phyloP scores from a whole-genome alignment of 192 early-diverging fungal genomes.

The Mortierella alpina region DNA sequence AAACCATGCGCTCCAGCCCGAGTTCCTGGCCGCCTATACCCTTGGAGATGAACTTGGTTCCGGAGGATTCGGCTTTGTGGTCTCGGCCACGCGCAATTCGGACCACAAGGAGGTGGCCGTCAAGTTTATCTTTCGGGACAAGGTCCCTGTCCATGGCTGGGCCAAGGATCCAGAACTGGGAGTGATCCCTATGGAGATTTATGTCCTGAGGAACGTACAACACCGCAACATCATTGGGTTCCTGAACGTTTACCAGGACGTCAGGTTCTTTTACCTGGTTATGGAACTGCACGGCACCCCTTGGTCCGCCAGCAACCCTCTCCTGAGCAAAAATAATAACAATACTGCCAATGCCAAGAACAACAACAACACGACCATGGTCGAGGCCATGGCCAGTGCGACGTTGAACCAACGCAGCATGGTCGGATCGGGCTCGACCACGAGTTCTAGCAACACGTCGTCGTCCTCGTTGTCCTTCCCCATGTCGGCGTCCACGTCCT shows the following conservation, averaged over 20 bases:
- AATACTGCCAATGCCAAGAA: not conserved
- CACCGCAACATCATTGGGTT: constrained; percentile 68
- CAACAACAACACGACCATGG: constrained; percentile 22
- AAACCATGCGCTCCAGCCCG: constrained; percentile 56
- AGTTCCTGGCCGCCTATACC: constrained; percentile 59
- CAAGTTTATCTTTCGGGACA: constrained; percentile 71
- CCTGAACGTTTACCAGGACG: constrained; percentile 66
- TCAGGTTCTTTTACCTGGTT: constrained; percentile 66
- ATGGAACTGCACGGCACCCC: constrained; percentile 77
- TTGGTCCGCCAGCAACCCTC: constrained; percentile 58
- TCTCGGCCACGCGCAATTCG: constrained; percentile 63
- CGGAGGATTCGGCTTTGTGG: constrained; percentile 85
- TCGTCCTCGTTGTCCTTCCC: constrained; percentile 4
- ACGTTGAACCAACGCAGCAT: constrained; percentile 24
- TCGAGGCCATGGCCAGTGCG: constrained; percentile 46
- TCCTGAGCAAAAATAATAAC: constrained; percentile 33
- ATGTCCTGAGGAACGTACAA: constrained; percentile 66
- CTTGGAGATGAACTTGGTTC: constrained; percentile 74
- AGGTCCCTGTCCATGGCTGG: constrained; percentile 66
- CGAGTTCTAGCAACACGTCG: constrained; percentile 6
- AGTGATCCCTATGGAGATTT: constrained; percentile 71
- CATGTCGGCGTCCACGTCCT: constrained; percentile 10
- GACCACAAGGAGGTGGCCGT: constrained; percentile 71
- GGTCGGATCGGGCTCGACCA: constrained; percentile 14
- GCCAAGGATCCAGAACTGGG: constrained; percentile 63